Evolutionary conservation across 371 early-diverging fungal species (phyloP), one percentile per base, ranked within the genome.

Genomic region (Gilbertella persicaria): DNA sequence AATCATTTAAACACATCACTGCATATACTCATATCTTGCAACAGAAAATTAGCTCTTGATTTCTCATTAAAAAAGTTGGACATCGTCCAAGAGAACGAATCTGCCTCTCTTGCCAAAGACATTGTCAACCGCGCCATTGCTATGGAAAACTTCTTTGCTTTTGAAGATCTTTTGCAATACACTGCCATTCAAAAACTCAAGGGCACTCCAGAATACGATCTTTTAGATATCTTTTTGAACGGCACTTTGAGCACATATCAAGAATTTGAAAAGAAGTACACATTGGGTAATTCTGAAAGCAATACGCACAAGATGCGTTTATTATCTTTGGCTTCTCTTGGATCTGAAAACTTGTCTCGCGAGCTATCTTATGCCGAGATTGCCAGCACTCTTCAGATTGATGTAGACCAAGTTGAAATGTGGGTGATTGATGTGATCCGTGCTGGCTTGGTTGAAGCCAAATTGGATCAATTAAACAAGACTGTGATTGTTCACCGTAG

Each of bases 391-490:
- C 75, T 96, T 43, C 85, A 85, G 55, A 84, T 96, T 45, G 69
- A 78, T 9, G 86, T 84, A 51, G 84, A 78, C n/a, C 93, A 94
- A 35, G 93, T 95, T 6, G 95, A 95, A 75, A 70, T 92, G 80
- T 93, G 93, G 92, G 87, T 94, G 19, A 94, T 97, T 71, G 93
- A 94, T 69, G 86, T 84, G 12, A 94, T 96, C 52, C 91, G 95
- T 25, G 88, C 92, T 29, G 93, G 93, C 40, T 79, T 97, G 53
- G 84, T 95, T n/a, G 94, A 95, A 67, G 96, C 93, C 60, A 92
- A 92, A 73, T 86, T 97, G 75, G 89, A 96, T 76, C 97, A 96
- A 77, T 78, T 95, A 24, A 80, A 84, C 64, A 83, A 85, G 64
- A 84, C 88, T 6, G 88, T 92, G 16, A 73, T 68, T 49, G 73